A percentile compares a stretch with the other conserved stretches of the same genome.
phyloP scores from a whole-genome alignment of 108 stramenopile genomes.

The Chaetoceros muelleri region DNA sequence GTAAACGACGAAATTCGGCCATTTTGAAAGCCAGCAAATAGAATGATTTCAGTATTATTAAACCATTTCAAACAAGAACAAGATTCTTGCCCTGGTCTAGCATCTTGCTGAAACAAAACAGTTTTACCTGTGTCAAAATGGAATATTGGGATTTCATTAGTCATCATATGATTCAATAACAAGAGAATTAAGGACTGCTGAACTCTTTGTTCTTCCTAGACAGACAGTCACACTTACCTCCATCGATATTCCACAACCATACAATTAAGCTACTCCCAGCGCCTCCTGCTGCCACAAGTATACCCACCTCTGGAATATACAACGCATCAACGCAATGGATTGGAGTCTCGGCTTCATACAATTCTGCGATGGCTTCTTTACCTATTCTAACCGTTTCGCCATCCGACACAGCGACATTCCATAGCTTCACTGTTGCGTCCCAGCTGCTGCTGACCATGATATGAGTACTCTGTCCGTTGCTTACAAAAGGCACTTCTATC shows the following conservation, averaged over 20 bases:
- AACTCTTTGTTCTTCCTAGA: no score
- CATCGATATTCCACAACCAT: constrained; percentile 46
- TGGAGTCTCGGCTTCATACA: constrained; percentile 53
- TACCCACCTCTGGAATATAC: constrained; percentile 17
- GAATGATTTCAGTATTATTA: constrained; percentile 1
- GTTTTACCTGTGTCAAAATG: constrained; percentile 18
- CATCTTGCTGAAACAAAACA: constrained; percentile 47
- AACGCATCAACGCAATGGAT: constrained; percentile 41
- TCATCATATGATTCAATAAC: neutral
- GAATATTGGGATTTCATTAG: neutral
- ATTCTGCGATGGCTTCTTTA: constrained; percentile 54
- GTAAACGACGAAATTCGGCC: constrained; percentile 40
- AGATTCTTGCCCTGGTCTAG: constrained; percentile 40
- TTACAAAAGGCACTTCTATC: constrained; percentile 13
- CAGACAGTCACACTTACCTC: no score
- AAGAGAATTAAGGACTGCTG: neutral
- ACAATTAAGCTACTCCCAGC: constrained; percentile 54
- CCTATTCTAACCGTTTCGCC: constrained; percentile 53
- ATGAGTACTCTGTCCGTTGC: constrained; percentile 35
- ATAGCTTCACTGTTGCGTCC: constrained; percentile 68
- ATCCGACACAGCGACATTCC: constrained; percentile 40
- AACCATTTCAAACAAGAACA: constrained; percentile 56
- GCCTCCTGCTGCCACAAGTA: constrained; percentile 41
- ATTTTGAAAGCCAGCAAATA: constrained; percentile 40
- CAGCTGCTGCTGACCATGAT: constrained; percentile 59